A percentile compares a stretch with the other conserved stretches of the same genome.
phyloP scores from a whole-genome alignment of 2,329 filamentous ascomycete genomes.

The Herpotrichia juniperi region DNA sequence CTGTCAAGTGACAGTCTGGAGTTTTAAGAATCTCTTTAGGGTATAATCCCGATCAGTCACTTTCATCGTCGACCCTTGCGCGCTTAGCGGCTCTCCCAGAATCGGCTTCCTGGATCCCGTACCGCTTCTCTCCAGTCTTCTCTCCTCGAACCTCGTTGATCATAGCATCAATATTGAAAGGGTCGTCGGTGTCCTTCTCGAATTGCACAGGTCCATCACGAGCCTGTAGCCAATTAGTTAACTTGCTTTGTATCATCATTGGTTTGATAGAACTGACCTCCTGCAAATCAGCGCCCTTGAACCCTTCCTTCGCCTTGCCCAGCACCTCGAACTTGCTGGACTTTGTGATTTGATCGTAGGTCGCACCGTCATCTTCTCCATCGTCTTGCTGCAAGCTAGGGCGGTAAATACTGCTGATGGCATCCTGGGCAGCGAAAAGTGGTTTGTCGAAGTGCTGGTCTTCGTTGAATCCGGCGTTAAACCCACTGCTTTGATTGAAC shows the following conservation, averaged over 20 bases:
- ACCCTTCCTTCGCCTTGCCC: slow-evolving; percentile 81
- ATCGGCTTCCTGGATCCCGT: slow-evolving; percentile 72
- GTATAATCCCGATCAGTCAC: slow-evolving; percentile 32
- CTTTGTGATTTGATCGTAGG: slow-evolving; percentile 86
- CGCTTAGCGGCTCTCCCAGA: slow-evolving; percentile 65
- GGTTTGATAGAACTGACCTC: slow-evolving; percentile 64
- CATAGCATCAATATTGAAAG: slow-evolving; percentile 94
- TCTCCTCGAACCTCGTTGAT: slow-evolving; percentile 76
- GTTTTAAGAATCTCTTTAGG: too few species aligned
- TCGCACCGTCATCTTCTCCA: slow-evolving; percentile 80
- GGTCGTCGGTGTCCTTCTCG: slow-evolving; percentile 85
- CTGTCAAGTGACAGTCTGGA: too few species aligned
- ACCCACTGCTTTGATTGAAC: slow-evolving; percentile 93
- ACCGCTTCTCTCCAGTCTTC: slow-evolving; percentile 70
- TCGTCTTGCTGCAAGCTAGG: slow-evolving; percentile 73
- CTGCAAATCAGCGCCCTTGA: slow-evolving; percentile 83
- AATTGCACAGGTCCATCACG: slow-evolving; percentile 95
- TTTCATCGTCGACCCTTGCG: slow-evolving; percentile 77
- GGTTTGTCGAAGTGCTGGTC: slow-evolving; percentile 98
- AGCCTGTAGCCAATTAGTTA: slow-evolving; percentile 57
- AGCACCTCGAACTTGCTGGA: slow-evolving; percentile 85
- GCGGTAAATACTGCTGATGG: slow-evolving; percentile 91
- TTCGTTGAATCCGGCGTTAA: slow-evolving; percentile 93
- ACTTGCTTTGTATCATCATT: background rate
- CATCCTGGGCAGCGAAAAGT: slow-evolving; percentile 93